A percentile compares a stretch with the other conserved stretches of the same genome.
These are phyloP conservation scores for Neltuma alba DNA, from an alignment of 306 rosid genomes.

Conservation along the genomic window DNA sequence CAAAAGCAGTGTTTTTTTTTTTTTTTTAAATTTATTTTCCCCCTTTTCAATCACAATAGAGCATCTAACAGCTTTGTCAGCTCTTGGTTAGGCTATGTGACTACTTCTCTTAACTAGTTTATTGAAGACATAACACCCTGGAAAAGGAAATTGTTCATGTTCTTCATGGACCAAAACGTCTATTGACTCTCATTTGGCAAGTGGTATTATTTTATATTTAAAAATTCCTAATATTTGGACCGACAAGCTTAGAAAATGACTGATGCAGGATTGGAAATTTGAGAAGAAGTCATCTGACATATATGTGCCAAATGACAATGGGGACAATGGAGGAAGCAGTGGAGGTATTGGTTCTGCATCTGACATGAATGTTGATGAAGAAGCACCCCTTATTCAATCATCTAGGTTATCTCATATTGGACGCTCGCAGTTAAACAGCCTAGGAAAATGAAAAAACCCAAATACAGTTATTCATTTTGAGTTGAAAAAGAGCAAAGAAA, in stretches of 20 bases:
- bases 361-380: constrained; percentile 59
- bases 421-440: constrained; percentile 56
- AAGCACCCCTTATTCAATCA: constrained; percentile 72
- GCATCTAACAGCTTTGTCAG: neutral
- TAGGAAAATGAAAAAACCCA: constrained; percentile 41
- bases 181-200: neutral
- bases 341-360: constrained; percentile 53
- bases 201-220: no score
- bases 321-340: constrained; percentile 35
- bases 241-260: neutral
- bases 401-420: constrained; percentile 85
- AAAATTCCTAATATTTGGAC: neutral
- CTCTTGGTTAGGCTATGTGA: neutral
- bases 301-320: constrained; percentile 47
- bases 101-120: neutral
- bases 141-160: neutral
- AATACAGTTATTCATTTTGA: constrained; percentile 1
- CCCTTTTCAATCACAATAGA: neutral
- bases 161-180: neutral
- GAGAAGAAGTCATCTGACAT: constrained; percentile 85
- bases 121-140: neutral
- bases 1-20: neutral
- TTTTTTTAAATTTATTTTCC: no score
- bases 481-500: neutral
- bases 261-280: constrained; percentile 85